Evolutionary conservation across 345 rosid species (phyloP).

Genomic region (Syzygium jambos): DNA sequence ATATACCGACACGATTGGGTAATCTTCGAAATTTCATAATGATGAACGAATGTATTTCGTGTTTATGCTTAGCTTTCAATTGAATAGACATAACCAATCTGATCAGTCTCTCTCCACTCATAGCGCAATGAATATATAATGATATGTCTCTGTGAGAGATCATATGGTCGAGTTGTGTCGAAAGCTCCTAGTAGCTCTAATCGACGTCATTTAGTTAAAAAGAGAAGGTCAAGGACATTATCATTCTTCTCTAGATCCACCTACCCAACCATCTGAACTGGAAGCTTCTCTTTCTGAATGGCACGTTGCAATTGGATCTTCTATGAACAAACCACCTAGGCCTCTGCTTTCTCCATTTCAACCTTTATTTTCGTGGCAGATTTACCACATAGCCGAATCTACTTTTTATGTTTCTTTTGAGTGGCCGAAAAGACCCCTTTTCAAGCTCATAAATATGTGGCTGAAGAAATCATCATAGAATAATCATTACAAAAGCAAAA

Average conservation of each 20-base stretch:
- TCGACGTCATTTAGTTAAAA: background rate
- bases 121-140: background rate
- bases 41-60: background rate
- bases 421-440: background rate
- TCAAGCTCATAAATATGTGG: background rate
- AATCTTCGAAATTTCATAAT: background rate
- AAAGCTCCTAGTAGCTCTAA: background rate
- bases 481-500: background rate
- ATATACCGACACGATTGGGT: background rate
- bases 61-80: background rate
- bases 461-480: background rate
- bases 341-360: background rate
- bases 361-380: background rate
- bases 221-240: background rate
- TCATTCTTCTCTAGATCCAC: background rate
- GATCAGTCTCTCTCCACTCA: background rate
- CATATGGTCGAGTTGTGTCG: background rate
- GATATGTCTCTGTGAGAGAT: background rate
- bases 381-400: background rate
- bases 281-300: background rate
- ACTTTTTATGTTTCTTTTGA: background rate
- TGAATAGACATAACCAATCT: background rate
- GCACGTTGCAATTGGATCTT: background rate
- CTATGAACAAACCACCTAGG: background rate
- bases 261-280: background rate